Conservation (phyloP, 1,284 basidiomycete species). For the Coniferiporia weirii region DNA sequence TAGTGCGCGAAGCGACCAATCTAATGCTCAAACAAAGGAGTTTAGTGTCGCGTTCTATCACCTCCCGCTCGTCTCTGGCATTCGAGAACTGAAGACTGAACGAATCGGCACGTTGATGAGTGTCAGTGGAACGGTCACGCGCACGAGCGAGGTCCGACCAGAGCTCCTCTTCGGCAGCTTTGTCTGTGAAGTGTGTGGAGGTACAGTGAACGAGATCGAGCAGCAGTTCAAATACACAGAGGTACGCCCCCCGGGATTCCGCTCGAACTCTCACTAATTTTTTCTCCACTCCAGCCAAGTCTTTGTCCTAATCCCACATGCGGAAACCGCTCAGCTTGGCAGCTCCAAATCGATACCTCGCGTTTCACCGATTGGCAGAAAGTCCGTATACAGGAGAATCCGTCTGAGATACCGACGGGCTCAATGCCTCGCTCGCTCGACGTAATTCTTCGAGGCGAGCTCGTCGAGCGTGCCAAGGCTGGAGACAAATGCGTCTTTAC, state of each 20-base stretch:
- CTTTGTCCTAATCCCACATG: slow-evolving; percentile 93
- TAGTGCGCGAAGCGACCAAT: slow-evolving; percentile 69
- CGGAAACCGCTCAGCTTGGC: slow-evolving; percentile 87
- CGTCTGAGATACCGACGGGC: slow-evolving; percentile 97
- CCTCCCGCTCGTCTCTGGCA: slow-evolving; percentile 90
- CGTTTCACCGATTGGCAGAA: slow-evolving; percentile 99
- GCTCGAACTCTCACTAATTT: slow-evolving; percentile 7
- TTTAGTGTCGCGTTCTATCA: slow-evolving; percentile 96
- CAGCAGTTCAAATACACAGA: slow-evolving; percentile 99
- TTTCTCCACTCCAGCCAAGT: slow-evolving; percentile 56
- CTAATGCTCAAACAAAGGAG: slow-evolving; percentile 87
- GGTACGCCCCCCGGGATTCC: slow-evolving; percentile 38
- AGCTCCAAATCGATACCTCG: slow-evolving; percentile 92
- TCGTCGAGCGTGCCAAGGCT: slow-evolving; percentile 97
- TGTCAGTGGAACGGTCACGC: slow-evolving; percentile 94
- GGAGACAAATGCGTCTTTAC: slow-evolving; percentile 99
- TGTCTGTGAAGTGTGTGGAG: slow-evolving; percentile 85
- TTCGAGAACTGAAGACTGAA: slow-evolving; percentile 91
- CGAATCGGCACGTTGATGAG: slow-evolving; percentile 91
- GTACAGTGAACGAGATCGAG: slow-evolving; percentile 90
- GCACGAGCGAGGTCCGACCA: slow-evolving; percentile 96
- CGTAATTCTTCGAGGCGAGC: slow-evolving; percentile 91
- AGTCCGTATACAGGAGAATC: slow-evolving; percentile 98
- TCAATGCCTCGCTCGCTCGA: slow-evolving; percentile 97
- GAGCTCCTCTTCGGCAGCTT: slow-evolving; percentile 94